Evolutionary conservation across 805 yeast genomes (phyloP).

Genomic region (Saccharomycopsis lassenensis): DNA sequence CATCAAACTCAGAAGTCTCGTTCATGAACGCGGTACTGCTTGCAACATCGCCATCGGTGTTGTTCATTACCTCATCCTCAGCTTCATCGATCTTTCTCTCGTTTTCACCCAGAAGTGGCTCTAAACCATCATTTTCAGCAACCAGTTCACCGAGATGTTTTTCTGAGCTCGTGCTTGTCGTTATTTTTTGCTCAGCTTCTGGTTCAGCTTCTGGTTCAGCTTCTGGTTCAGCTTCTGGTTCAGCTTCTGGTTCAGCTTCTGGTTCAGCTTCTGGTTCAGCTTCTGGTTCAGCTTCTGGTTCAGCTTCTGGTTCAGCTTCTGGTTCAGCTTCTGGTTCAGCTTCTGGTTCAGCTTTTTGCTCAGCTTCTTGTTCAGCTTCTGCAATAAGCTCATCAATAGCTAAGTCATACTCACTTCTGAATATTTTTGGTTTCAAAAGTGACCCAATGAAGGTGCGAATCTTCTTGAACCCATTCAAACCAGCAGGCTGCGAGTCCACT

Average conservation of each 20-base stretch:
- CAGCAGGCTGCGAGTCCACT: background rate
- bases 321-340: background rate
- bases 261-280: background rate
- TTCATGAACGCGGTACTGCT: background rate
- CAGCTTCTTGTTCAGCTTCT: background rate
- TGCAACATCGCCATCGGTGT: too few species aligned
- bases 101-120: background rate
- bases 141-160: too few species aligned
- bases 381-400: constrained; percentile 1
- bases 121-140: background rate
- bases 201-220: background rate
- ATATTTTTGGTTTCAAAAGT: background rate
- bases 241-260: too few species aligned
- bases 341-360: background rate
- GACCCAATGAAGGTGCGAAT: background rate
- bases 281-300: background rate
- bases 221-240: too few species aligned
- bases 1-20: background rate
- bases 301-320: background rate
- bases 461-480: constrained; percentile 2
- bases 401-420: background rate
- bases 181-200: background rate
- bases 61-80: constrained; percentile 2
- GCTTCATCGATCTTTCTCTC: background rate
- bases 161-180: too few species aligned